Evolutionary conservation across 768 basidiomycete genomes (phyloP), one percentile per base, ranked within the genome.

Genomic region (Trichaptum fuscoviolaceum): DNA sequence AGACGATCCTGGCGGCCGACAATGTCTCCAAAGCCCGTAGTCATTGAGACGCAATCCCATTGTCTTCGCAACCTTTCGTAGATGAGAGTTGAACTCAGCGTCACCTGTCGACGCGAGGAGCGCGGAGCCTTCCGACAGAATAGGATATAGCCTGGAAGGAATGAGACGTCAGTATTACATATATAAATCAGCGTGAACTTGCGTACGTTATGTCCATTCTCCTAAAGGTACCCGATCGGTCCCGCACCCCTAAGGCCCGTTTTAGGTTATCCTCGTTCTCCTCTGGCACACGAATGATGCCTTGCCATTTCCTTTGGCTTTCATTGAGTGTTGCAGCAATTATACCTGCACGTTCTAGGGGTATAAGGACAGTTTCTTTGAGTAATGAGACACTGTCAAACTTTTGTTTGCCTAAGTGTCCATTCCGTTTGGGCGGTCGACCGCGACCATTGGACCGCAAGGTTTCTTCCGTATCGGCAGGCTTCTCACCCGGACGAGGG

Each of bases 21-120:
- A 88, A 63, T 52, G 42, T 52, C 75, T 78, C 90, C 90, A 91
- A 3, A 91, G 76, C 15, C 89, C 90, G 68, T 79, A 84, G 69
- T 87, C 85, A 69, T 88, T 83, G 30, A 91, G 77, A 35, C 81
- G 77, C 70, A 88, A 69, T 18, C 83, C 84, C 1, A 78, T 70
- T 58, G 75, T 77, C 7, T 70, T 64, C 0, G 89, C 90, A 52
- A 77, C 76, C 24, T 69, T 71, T 35, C 78, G 78, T 1, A 85
- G 67, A 57, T 81, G 75, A 62, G 77, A 74, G 57, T 76, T 74
- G 71, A 88, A 87, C 26, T 79, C 78, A 0, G 62, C 57, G 70
- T 89, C 87, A 9, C 89, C 89, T 1, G 89, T 91, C 24, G 84
- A 70, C 15, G 78, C 69, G 35, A 91, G 75, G 27, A 84, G 74